Evolutionary conservation across 305 asterid species (phyloP), one percentile per base, ranked within the genome.

Genomic region (Salvia sclarea): DNA sequence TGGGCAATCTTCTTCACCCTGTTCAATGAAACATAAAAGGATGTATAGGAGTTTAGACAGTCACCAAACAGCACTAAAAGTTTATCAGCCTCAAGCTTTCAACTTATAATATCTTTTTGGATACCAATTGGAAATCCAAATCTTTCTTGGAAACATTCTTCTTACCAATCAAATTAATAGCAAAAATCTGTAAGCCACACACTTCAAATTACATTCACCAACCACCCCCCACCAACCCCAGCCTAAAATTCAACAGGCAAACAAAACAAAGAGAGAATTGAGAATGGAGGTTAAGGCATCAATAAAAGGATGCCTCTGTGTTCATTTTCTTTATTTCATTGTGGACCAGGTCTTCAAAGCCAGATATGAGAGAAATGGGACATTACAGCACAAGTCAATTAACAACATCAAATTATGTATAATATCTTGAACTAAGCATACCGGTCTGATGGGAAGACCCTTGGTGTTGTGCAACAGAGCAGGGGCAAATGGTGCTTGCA

Each of bases 1-100:
- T 16, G 97, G 98, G 74, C 98, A 93, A 79, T 93, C 96, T 66
- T 83, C 96, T 84, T 88, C 98, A 54, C 93, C 97, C 98, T 93
- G 91, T 74, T 69, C 80, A 78, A 38, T 11, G 44, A 38, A 38
- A 38, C 44, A 38, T 18, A 14, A 55, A 22, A 76, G 20, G 4
- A 11, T 16, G 24, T 24, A 68, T 8, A 31, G 3, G 38, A 53
- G 11, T 68, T 28, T 13, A 58, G 30, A 68, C 61, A 41, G 66
- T 30, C 67, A 24, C 9, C 17, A 68, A 16, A 63, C 64, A 22
- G 31, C 12, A 18, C 5, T 24, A 13, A 61, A 11, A 47, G 62
- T 37, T 25, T 50, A 43, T 16, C 21, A 21, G 48, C 48, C 63
- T 60, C 53, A 43, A 64, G 40, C 14, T 44, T 48, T 44, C 64